Conservation (phyloP, 1,284 basidiomycete species). For the Cutaneotrichosporon daszewskae region DNA sequence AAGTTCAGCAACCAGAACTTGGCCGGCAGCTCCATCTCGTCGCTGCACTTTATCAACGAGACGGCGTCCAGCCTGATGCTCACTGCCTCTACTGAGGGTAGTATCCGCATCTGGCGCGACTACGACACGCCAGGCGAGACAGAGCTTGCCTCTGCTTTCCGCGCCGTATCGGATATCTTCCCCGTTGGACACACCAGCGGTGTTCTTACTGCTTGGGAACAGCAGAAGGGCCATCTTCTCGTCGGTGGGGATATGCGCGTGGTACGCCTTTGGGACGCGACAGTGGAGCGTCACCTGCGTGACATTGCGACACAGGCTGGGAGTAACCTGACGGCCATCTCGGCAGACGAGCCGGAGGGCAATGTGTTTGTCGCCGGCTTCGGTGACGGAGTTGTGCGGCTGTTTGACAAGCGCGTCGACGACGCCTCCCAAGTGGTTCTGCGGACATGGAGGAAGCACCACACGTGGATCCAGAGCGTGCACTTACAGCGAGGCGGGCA, state of each 20-base stretch:
- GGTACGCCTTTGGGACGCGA: slow-evolving; percentile 91
- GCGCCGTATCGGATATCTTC: slow-evolving; percentile 75
- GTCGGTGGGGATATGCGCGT: slow-evolving; percentile 86
- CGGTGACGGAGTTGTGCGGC: slow-evolving; percentile 82
- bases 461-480: slow-evolving; percentile 86
- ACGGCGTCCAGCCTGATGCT: slow-evolving; percentile 88
- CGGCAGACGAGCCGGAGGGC: slow-evolving; percentile 66
- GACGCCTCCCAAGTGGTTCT: slow-evolving; percentile 75
- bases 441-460: slow-evolving; percentile 73
- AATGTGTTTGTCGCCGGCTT: slow-evolving; percentile 86
- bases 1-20: slow-evolving; percentile 88
- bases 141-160: slow-evolving; percentile 86
- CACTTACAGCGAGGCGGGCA: slow-evolving; percentile 71
- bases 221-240: slow-evolving; percentile 74
- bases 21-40: slow-evolving; percentile 74
- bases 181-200: slow-evolving; percentile 61
- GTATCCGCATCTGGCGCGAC: slow-evolving; percentile 85
- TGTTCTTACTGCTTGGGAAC: slow-evolving; percentile 89
- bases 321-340: slow-evolving; percentile 79
- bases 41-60: slow-evolving; percentile 91
- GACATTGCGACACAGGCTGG: slow-evolving; percentile 77
- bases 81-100: slow-evolving; percentile 82
- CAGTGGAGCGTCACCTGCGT: slow-evolving; percentile 75
- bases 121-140: slow-evolving; percentile 59
- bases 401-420: slow-evolving; percentile 85